Evolutionary conservation across 208 protist species (phyloP).

Genomic region (Trypanosoma lewisi): DNA sequence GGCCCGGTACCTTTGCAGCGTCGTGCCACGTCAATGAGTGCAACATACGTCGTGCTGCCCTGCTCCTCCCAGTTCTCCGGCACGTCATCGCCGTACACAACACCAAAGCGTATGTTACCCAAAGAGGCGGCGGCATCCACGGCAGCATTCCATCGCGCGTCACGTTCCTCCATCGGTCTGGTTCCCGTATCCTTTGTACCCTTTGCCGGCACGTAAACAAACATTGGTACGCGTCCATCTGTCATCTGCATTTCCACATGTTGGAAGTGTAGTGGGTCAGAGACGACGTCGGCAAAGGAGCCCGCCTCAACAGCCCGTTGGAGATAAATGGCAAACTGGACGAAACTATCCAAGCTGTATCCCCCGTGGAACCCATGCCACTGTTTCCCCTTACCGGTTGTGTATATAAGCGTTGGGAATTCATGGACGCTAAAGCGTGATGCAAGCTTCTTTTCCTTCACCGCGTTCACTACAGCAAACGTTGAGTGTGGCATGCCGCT

Average conservation of each 20-base stretch:
- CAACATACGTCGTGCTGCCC: slow-evolving; percentile 32
- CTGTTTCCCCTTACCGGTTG: slow-evolving; percentile 48
- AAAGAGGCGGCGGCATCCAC: slow-evolving; percentile 57
- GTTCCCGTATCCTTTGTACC: not conserved
- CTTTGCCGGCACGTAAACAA: slow-evolving; percentile 54
- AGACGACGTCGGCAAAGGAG: slow-evolving; percentile 66
- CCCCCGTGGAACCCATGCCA: slow-evolving; percentile 60
- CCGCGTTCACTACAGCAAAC: slow-evolving; percentile 64
- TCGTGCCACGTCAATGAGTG: slow-evolving; percentile 41
- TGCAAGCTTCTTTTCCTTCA: slow-evolving; percentile 37
- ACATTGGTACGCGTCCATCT: slow-evolving; percentile 61
- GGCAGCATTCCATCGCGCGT: slow-evolving; percentile 50
- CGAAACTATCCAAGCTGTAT: slow-evolving; percentile 49
- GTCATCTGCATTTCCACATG: slow-evolving; percentile 32
- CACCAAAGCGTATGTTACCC: slow-evolving; percentile 69
- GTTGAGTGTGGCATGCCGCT: slow-evolving; percentile 34
- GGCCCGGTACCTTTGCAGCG: slow-evolving; percentile 54
- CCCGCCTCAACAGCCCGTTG: slow-evolving; percentile 41
- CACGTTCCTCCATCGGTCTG: not conserved
- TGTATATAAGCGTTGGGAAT: slow-evolving; percentile 82
- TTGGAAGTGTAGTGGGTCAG: slow-evolving; percentile 35
- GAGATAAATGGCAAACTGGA: slow-evolving; percentile 56
- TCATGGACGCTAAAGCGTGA: slow-evolving; percentile 51
- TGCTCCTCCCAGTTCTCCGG: slow-evolving; percentile 30
- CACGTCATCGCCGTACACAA: slow-evolving; percentile 54